Evolutionary conservation across 495 filamentous ascomycete genomes (phyloP).

Genomic region (Darksidea phi): DNA sequence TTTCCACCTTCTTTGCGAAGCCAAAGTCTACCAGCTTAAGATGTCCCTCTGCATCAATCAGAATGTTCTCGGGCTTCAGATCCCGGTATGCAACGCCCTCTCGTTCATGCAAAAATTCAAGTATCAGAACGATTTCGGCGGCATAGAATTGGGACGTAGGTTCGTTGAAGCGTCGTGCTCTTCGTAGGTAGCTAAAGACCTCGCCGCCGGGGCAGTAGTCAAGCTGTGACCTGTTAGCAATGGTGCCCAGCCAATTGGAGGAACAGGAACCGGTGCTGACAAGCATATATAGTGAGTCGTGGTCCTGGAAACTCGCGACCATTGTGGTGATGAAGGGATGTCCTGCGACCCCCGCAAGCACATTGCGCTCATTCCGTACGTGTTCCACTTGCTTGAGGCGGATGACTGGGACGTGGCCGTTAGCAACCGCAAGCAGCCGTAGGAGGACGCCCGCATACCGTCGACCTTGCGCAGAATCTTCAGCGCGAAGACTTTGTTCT

Average conservation of each 20-base stretch:
- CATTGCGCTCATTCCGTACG: constrained; percentile 87
- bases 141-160: constrained; percentile 87
- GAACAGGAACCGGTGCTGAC: constrained; percentile 49
- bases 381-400: constrained; percentile 97
- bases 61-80: constrained; percentile 93
- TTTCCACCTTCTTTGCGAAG: constrained; percentile 80
- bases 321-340: constrained; percentile 96
- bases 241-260: not conserved
- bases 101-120: constrained; percentile 88
- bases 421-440: constrained; percentile 16
- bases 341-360: constrained; percentile 81
- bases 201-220: constrained; percentile 94
- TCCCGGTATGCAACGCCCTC: constrained; percentile 90
- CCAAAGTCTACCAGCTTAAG: constrained; percentile 98
- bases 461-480: constrained; percentile 92
- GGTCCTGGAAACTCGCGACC: constrained; percentile 84
- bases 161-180: constrained; percentile 81
- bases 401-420: constrained; percentile 62
- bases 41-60: constrained; percentile 88
- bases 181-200: constrained; percentile 89
- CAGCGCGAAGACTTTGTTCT: constrained; percentile 78
- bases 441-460: constrained; percentile 46
- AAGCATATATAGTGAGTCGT: constrained; percentile 87
- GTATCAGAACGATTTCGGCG: constrained; percentile 88
- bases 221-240: constrained; percentile 50